Percentiles rank a stretch among this genome's conserved stretches.
Evolutionary conservation across 2,329 filamentous ascomycete genomes (phyloP).

Genomic region (Chaetomium sp.): DNA sequence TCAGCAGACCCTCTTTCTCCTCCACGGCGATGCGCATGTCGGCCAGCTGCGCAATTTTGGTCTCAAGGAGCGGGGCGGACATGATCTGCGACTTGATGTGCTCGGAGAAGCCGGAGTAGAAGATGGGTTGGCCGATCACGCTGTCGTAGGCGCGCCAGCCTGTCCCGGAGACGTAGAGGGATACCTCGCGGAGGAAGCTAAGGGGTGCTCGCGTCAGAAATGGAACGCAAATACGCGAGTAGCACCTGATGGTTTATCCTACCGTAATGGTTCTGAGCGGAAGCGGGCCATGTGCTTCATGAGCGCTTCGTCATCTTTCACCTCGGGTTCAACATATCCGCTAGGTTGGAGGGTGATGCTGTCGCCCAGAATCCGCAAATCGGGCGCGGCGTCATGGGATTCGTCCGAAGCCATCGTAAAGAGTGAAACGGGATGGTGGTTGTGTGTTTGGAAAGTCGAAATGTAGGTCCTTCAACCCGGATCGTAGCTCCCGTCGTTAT

Average conservation of each 20-base stretch:
- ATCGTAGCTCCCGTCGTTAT: too few species aligned
- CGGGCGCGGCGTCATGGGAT: slow-evolving; percentile 35
- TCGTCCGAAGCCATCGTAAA: slow-evolving; percentile 31
- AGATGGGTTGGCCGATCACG: slow-evolving; percentile 85
- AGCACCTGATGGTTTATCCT: slow-evolving; percentile 12
- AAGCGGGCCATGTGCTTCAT: slow-evolving; percentile 85
- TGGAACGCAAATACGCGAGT: not conserved
- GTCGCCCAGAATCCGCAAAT: slow-evolving; percentile 67
- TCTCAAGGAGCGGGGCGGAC: slow-evolving; percentile 65
- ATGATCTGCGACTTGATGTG: slow-evolving; percentile 78
- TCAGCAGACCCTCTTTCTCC: slow-evolving; percentile 64
- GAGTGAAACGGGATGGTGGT: too few species aligned
- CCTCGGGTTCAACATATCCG: slow-evolving; percentile 53
- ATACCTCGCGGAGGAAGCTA: slow-evolving; percentile 88
- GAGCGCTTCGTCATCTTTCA: slow-evolving; percentile 59
- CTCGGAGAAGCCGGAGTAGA: slow-evolving; percentile 86
- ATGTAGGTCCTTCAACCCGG: too few species aligned
- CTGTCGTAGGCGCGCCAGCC: slow-evolving; percentile 94
- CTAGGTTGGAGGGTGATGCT: slow-evolving; percentile 68
- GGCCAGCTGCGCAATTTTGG: slow-evolving; percentile 70
- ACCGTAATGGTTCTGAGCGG: slow-evolving; percentile 60
- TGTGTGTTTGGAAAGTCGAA: too few species aligned
- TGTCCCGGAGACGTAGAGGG: slow-evolving; percentile 82
- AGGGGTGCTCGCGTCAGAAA: not conserved
- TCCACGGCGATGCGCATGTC: slow-evolving; percentile 68